Conservation (phyloP, 768 basidiomycete genomes). For the Xerocomus potaroensis region DNA sequence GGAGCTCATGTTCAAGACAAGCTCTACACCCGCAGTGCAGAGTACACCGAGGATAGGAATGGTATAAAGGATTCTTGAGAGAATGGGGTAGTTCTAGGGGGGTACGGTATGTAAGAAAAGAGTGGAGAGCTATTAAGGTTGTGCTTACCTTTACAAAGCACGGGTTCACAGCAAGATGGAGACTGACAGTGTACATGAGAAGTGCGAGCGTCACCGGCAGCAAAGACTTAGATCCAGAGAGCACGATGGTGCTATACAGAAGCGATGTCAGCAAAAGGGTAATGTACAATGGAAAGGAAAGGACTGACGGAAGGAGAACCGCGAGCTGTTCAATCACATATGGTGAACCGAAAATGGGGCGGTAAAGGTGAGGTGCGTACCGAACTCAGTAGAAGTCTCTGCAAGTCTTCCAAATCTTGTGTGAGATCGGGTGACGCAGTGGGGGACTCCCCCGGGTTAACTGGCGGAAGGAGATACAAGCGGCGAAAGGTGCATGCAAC, state of each 20-base stretch:
- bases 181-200: too few relatives aligned
- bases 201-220: constrained; percentile 7
- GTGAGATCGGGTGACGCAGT: neutral
- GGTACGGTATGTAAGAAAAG: too few relatives aligned
- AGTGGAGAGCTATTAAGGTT: too few relatives aligned
- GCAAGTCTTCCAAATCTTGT: constrained; percentile 3
- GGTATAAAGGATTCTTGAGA: too few relatives aligned
- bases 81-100: too few relatives aligned
- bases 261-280: neutral
- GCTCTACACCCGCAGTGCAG: too few relatives aligned
- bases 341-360: neutral
- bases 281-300: too few relatives aligned
- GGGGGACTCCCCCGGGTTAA: neutral
- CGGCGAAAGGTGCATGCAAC: neutral
- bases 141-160: neutral
- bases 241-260: constrained; percentile 8
- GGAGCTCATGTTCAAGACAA: too few relatives aligned
- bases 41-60: too few relatives aligned
- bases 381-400: constrained; percentile 13
- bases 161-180: neutral
- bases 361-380: constrained; percentile 1
- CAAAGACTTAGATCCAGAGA: constrained; percentile 6
- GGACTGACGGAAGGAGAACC: neutral
- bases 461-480: neutral
- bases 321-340: too few relatives aligned